A percentile compares a stretch with the other conserved stretches of the same genome.
These are phyloP conservation scores for Colletotrichum eleusines DNA, from an alignment of 2,329 filamentous ascomycete species.

Conservation along the genomic window DNA sequence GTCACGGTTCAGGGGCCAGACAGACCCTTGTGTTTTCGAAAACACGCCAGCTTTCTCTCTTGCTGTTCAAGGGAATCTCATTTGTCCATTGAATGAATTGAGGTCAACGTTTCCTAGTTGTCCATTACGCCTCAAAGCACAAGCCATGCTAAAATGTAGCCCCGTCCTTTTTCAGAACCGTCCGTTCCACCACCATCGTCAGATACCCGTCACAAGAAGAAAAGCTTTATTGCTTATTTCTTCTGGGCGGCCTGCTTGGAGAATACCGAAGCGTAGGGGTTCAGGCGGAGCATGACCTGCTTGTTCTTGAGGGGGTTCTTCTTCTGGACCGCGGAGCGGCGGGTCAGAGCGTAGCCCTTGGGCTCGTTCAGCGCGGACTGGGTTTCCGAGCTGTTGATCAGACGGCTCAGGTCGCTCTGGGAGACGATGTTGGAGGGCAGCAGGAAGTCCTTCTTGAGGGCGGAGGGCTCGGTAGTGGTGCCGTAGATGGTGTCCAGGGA, in stretches of 20 bases:
- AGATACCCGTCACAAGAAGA: slow-evolving; percentile 27
- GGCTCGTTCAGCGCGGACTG: slow-evolving; percentile 94
- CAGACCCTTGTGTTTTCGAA: neutral
- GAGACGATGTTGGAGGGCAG: slow-evolving; percentile 92
- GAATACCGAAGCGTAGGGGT: slow-evolving; percentile 96
- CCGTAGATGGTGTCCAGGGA: slow-evolving; percentile 98
- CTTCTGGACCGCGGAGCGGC: slow-evolving; percentile 95
- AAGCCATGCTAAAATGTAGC: slow-evolving; percentile 44
- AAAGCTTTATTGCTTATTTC: slow-evolving; percentile 44
- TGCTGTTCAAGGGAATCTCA: slow-evolving; percentile 42
- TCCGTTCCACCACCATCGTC: slow-evolving; percentile 35
- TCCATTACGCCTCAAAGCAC: slow-evolving; percentile 44
- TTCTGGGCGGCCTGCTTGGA: slow-evolving; percentile 76
- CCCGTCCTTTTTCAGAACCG: slow-evolving; percentile 41
- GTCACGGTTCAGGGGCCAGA: slow-evolving; percentile 35
- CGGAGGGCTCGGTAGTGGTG: slow-evolving; percentile 87
- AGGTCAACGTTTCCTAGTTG: slow-evolving; percentile 45
- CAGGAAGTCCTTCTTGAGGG: slow-evolving; percentile 99
- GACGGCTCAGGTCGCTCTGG: slow-evolving; percentile 94
- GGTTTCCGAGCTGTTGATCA: slow-evolving; percentile 99
- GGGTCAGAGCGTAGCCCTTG: slow-evolving; percentile 90
- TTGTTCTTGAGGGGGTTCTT: slow-evolving; percentile 99
- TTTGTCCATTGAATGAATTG: slow-evolving; percentile 45
- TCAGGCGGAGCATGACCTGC: slow-evolving; percentile 97
- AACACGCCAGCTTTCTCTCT: slow-evolving; percentile 9